phyloP scores from a whole-genome alignment of 2,329 filamentous ascomycete species.

The Neurospora sp. region DNA sequence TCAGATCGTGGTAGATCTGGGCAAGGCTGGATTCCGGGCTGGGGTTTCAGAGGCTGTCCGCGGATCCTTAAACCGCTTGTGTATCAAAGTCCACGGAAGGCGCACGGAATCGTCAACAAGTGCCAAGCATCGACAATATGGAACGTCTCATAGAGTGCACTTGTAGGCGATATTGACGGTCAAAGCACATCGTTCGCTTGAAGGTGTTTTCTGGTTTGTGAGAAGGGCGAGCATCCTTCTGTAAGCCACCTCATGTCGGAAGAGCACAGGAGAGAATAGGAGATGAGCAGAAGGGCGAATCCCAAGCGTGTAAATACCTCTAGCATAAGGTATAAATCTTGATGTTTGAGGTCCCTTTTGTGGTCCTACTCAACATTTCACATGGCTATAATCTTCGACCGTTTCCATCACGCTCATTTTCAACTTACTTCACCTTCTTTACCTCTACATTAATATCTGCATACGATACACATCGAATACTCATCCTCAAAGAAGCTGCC shows the following conservation, averaged over 20 bases:
- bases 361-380: neutral
- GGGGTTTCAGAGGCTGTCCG: neutral
- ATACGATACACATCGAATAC: neutral
- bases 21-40: neutral
- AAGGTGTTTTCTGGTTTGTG: neutral
- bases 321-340: neutral
- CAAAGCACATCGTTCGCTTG: neutral
- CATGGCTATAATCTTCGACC: neutral
- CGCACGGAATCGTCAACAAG: neutral
- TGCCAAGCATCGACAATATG: constrained; percentile 7
- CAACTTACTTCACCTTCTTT: neutral
- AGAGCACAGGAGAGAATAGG: neutral
- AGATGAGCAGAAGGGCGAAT: neutral
- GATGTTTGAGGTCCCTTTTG: neutral
- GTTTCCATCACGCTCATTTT: neutral
- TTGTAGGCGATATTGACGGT: neutral
- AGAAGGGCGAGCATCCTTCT: neutral
- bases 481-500: neutral
- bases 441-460: neutral
- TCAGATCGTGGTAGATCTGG: neutral
- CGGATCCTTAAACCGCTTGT: constrained; percentile 8
- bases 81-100: constrained; percentile 7
- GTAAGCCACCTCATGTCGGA: neutral
- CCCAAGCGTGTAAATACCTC: neutral
- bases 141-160: constrained; percentile 6